Percentiles rank a stretch among this genome's conserved stretches.
Conservation (phyloP, 2,329 filamentous ascomycete genomes). For the Aureobasidium uvarum region DNA sequence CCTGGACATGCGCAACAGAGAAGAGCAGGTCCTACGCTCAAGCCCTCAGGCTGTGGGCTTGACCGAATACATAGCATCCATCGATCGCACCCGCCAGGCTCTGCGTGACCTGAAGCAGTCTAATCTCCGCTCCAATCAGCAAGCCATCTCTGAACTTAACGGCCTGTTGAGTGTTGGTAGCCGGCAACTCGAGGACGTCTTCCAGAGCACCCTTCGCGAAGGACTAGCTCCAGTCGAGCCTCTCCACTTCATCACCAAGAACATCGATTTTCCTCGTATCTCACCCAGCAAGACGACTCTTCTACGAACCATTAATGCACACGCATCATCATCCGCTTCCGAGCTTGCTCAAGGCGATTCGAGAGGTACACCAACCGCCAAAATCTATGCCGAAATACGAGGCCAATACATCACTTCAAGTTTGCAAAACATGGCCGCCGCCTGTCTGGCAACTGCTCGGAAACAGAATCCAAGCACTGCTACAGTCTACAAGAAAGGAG, state of each 20-base stretch:
- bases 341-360: constrained; percentile 35
- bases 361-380: constrained; percentile 67
- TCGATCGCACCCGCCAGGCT: constrained; percentile 86
- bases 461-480: constrained; percentile 75
- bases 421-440: constrained; percentile 80
- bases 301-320: constrained; percentile 71
- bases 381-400: constrained; percentile 80
- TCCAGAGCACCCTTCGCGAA: constrained; percentile 74
- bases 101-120: constrained; percentile 79
- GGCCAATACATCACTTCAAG: constrained; percentile 82
- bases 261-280: constrained; percentile 70
- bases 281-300: constrained; percentile 72
- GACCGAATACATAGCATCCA: constrained; percentile 79
- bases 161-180: constrained; percentile 76
- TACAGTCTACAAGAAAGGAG: constrained; percentile 81
- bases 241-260: constrained; percentile 88
- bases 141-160: constrained; percentile 77
- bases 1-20: constrained; percentile 85
- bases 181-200: constrained; percentile 78
- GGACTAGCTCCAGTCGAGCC: constrained; percentile 81
- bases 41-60: constrained; percentile 79
- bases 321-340: constrained; percentile 35
- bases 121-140: constrained; percentile 89
- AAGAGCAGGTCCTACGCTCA: constrained; percentile 81
- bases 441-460: constrained; percentile 73